Conservation (phyloP, 345 rosid genomes). For the Laguncularia racemosa region DNA sequence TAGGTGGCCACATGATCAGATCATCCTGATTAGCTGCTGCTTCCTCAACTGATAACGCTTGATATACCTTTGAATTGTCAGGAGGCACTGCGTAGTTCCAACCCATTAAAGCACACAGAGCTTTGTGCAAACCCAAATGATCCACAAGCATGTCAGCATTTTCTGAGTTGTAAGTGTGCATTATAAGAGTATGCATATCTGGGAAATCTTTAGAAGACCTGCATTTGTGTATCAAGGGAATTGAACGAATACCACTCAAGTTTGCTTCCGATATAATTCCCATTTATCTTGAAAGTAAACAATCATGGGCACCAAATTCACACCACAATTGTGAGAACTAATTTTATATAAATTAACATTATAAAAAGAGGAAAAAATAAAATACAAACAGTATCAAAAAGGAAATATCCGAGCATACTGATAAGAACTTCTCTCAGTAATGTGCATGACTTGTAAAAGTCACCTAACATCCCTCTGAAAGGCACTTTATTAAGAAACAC, state of each 20-base stretch:
- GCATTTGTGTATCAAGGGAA: slow-evolving; percentile 63
- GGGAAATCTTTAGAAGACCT: slow-evolving; percentile 85
- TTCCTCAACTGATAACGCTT: slow-evolving; percentile 63
- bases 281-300: slow-evolving; percentile 23
- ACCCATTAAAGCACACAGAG: slow-evolving; percentile 93
- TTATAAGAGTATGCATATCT: slow-evolving; percentile 85
- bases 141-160: slow-evolving; percentile 67
- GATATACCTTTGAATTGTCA: slow-evolving; percentile 79
- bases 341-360: no score
- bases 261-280: slow-evolving; percentile 21
- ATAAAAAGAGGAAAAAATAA: no score
- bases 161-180: slow-evolving; percentile 88
- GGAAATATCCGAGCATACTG: no score
- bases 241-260: slow-evolving; percentile 51
- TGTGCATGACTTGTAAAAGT: no score
- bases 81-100: slow-evolving; percentile 85
- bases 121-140: slow-evolving; percentile 95
- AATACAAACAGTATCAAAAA: no score
- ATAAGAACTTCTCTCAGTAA: no score
- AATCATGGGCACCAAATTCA: slow-evolving; percentile 6
- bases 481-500: no score
- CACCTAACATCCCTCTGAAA: no score
- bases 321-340: background rate
- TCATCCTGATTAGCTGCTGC: slow-evolving; percentile 80
- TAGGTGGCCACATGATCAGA: slow-evolving; percentile 94